Conservation (phyloP, 78 protist species). For the Dictyostelium brefeldianum region DNA sequence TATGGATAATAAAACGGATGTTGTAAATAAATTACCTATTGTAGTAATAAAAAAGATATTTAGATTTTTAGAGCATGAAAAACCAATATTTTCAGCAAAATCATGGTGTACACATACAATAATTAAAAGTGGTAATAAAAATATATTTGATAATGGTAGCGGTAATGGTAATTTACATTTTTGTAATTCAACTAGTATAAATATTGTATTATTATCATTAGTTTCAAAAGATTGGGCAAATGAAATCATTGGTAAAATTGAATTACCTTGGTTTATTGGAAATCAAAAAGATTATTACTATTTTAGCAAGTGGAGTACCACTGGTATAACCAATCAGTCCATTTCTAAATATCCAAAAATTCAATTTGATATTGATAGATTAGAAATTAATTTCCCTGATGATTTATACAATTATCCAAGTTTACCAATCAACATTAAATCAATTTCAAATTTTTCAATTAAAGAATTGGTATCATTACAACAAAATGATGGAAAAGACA, state of each 20-base stretch:
- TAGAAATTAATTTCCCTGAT: background rate
- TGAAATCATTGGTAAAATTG: background rate
- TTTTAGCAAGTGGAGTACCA: background rate
- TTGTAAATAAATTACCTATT: background rate
- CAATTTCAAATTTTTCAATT: background rate
- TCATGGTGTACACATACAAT: background rate
- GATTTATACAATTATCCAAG: background rate
- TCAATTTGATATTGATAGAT: constrained; percentile 8
- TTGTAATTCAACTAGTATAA: constrained; percentile 8
- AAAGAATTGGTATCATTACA: background rate
- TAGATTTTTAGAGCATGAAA: background rate
- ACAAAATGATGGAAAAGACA: background rate
- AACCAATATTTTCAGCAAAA: background rate
- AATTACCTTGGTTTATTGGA: constrained; percentile 9
- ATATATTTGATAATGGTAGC: background rate
- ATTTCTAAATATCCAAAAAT: background rate
- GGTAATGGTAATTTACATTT: background rate
- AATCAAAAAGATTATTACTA: background rate
- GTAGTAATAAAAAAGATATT: background rate
- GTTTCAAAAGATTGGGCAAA: constrained; percentile 12
- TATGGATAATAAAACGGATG: no score
- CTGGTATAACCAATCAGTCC: background rate
- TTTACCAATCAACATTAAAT: background rate
- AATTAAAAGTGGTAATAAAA: background rate
- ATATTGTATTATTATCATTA: background rate